phyloP scores from a whole-genome alignment of 768 basidiomycete genomes.

The Candolleomyces efflorescens region DNA sequence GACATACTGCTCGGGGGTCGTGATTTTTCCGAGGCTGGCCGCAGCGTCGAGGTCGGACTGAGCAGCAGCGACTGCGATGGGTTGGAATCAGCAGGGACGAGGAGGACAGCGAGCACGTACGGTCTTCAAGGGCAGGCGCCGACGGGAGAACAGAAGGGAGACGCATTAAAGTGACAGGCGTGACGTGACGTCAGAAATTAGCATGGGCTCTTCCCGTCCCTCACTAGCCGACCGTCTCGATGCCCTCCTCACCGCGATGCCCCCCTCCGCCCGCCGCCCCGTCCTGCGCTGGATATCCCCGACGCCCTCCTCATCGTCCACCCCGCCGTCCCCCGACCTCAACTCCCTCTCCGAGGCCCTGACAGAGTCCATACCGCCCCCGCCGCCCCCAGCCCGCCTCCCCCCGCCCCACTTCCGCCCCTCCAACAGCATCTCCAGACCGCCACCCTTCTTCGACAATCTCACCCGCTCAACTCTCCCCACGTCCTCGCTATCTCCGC shows the following conservation, averaged over 20 bases:
- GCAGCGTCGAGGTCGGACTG: constrained; percentile 46
- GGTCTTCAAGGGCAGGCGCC: constrained; percentile 45
- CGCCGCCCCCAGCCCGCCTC: constrained; percentile 41
- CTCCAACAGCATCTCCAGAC: constrained; percentile 30
- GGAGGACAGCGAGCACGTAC: constrained; percentile 27
- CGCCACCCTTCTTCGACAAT: constrained; percentile 51
- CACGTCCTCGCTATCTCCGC: constrained; percentile 52
- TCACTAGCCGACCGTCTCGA: constrained; percentile 19
- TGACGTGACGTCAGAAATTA: constrained; percentile 22
- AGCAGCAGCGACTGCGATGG: constrained; percentile 51
- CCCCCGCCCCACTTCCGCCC: constrained; percentile 33
- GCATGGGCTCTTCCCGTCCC: constrained; percentile 10
- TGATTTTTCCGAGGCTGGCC: constrained; percentile 48
- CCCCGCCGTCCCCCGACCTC: constrained; percentile 37
- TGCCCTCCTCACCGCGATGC: constrained; percentile 13
- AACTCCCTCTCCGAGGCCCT: constrained; percentile 43
- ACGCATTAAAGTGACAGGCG: constrained; percentile 1
- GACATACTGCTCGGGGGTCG: constrained; percentile 62
- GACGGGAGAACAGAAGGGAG: constrained; percentile 50
- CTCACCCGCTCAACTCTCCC: constrained; percentile 62
- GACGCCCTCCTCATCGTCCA: constrained; percentile 27
- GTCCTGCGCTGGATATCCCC: constrained; percentile 46
- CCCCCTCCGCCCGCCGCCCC: constrained; percentile 18
- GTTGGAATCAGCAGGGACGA: constrained; percentile 1
- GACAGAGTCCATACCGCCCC: constrained; percentile 34